Evolutionary conservation across 441 rosid genomes (phyloP), one percentile per base, ranked within the genome.

Genomic region (Eutrema salsugineum): DNA sequence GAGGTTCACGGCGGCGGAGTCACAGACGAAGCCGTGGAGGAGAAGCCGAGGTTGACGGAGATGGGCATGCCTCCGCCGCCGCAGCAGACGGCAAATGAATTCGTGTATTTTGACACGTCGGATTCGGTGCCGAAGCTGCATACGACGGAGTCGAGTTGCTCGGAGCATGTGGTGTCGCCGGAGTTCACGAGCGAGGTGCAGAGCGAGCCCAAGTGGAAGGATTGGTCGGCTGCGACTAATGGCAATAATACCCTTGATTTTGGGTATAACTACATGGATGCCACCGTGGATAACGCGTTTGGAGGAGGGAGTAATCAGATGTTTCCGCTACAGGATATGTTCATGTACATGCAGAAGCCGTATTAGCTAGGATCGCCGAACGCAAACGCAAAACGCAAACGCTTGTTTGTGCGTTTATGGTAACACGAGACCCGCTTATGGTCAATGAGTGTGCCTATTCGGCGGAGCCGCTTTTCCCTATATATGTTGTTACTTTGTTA

Each of bases 111-210:
- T 11, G 97, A 94, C 72, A 71, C 79, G 10, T 88, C 99, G 7
- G 99, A 94, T 50, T 94, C 97, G 36, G 81, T 88, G 71, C 99
- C 99, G 50, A 84, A 82, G 85, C 80, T 88, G 75, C 84, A 91
- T 72, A 83, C 97, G n/a, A 82, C 97, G 5, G 97, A 94, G 35
- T 94, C 99, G 38, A 94, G 99, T 70, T 91, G 95, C 81, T 94
- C 99, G 77, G 99, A 91, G 77, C 95, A 88, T 44, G 93, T 82
- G 81, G 87, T 90, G 73, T 90, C 97, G 19, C 92, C 97, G 75
- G 97, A 87, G 70, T 82, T 94, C 83, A 83, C 82, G 4, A 79
- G 83, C 82, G 99, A 94, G 89, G 97, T 91, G 11, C 94, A 94
- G 80, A 94, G 98, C 75, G 87, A 91, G 68, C 94, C 89, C 9